phyloP scores from a whole-genome alignment of 2,329 filamentous ascomycete genomes.

The Alternaria sp. region DNA sequence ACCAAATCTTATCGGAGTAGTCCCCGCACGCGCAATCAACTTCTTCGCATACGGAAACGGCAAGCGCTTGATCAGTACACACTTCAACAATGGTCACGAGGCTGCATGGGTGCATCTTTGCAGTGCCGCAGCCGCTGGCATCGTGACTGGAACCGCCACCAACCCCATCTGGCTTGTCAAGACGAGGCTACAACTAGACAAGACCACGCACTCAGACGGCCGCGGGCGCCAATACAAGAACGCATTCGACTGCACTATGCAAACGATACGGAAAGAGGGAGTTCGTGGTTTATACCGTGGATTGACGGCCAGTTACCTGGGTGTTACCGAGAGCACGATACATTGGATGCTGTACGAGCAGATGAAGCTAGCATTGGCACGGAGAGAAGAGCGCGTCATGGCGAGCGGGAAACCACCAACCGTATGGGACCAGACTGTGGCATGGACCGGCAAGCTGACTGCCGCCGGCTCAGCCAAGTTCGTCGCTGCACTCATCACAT shows the following conservation, averaged over 20 bases:
- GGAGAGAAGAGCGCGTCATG: conserved; percentile 65
- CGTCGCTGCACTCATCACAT: conserved; percentile 82
- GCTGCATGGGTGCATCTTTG: conserved; percentile 79
- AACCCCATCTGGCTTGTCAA: conserved; percentile 98
- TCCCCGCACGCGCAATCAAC: conserved; percentile 89
- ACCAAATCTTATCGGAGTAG: conserved; percentile 87
- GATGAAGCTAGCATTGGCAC: conserved; percentile 77
- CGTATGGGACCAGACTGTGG: conserved; percentile 76
- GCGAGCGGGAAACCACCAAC: conserved; percentile 69
- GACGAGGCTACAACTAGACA: conserved; percentile 90
- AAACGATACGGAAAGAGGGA: conserved; percentile 83
- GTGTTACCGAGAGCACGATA: conserved; percentile 86
- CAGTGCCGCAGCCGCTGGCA: conserved; percentile 78
- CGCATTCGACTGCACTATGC: conserved; percentile 83
- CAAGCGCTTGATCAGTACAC: conserved; percentile 79
- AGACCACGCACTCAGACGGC: conserved; percentile 71
- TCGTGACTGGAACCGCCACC: conserved; percentile 87
- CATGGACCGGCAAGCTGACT: conserved; percentile 79
- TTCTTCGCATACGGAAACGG: conserved; percentile 94
- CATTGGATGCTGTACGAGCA: conserved; percentile 97
- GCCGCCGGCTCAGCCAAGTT: conserved; percentile 87
- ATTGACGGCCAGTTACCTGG: conserved; percentile 88
- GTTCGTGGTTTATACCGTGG: conserved; percentile 85
- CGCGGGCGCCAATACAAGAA: conserved; percentile 80
- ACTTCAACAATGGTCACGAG: conserved; percentile 75